Evolutionary conservation across 192 early-diverging fungal genomes (phyloP).

Genomic region (Backusella mclennaniae): DNA sequence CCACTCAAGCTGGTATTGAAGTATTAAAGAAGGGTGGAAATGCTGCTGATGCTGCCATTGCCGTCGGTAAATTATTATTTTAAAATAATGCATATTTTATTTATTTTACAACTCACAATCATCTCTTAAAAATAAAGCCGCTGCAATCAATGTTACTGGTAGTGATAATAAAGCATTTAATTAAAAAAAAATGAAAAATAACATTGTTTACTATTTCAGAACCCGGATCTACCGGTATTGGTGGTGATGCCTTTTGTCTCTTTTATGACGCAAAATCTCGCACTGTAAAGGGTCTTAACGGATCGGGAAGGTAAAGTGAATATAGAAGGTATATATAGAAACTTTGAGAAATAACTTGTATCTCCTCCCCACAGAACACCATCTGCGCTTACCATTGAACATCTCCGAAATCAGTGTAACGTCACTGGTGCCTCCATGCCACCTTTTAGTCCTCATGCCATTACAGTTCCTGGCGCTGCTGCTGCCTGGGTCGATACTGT

Average conservation of each 20-base stretch:
- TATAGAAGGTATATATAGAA: not conserved
- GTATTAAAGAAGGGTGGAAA: slow-evolving; percentile 73
- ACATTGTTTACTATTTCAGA: slow-evolving; percentile 29
- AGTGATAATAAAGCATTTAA: not conserved
- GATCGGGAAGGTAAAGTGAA: slow-evolving; percentile 49
- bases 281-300: slow-evolving; percentile 56
- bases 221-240: slow-evolving; percentile 73
- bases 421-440: slow-evolving; percentile 36
- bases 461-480: slow-evolving; percentile 75
- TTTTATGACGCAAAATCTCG: slow-evolving; percentile 66
- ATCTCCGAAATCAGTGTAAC: slow-evolving; percentile 36
- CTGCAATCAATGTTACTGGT: slow-evolving; percentile 66
- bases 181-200: not conserved
- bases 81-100: not conserved
- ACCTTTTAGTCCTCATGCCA: slow-evolving; percentile 38
- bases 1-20: slow-evolving; percentile 60
- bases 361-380: slow-evolving; percentile 42
- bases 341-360: not conserved
- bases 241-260: slow-evolving; percentile 80
- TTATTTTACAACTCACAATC: not conserved
- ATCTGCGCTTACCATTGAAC: slow-evolving; percentile 51
- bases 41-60: slow-evolving; percentile 70
- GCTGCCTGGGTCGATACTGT: slow-evolving; percentile 73
- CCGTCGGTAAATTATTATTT: slow-evolving; percentile 26
- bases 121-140: slow-evolving; percentile 39